Evolutionary conservation across 2,329 filamentous ascomycete species (phyloP), one percentile per base, ranked within the genome.

Genomic region (Westerdykella ornata): DNA sequence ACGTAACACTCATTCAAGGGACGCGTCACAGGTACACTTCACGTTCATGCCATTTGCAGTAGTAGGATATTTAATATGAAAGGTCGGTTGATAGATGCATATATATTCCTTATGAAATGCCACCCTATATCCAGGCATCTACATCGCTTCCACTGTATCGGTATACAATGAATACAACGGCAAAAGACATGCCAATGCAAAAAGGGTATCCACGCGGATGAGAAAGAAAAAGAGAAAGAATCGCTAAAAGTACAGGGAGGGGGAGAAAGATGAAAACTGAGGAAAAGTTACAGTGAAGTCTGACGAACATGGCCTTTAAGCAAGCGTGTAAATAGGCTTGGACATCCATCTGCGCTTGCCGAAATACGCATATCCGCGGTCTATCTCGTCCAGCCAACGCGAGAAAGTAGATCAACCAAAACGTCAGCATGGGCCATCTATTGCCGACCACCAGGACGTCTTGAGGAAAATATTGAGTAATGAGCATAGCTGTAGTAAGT

Each of bases 131-230:
- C 39, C 18, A 19, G 34, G 29, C 40, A 43, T 46, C 28, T 43
- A 40, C 13, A 29, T 15, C 44, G 44, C 37, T 39, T 37, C 16
- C 15, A 32, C 46, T 51, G 51, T 51, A 49, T 30, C 45, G 48
- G 45, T 26, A 26, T 26, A 16, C 28, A 28, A 37, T 16, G 15
- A 16, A 31, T 12, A 18, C 30, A 36, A 30, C 28, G n/a, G 8
- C 14, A 11, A 38, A 12, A 22, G 20, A 36, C 35, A 36, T 34
- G 35, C 35, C 20, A 30, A 14, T 15, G n/a, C 15, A 16, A 15
- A 35, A 15, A 15, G 20, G 22, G 22, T 26, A 26, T 26, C 22
- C 7, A 26, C 22, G 7, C 22, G 12, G 20, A 22, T 22, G 9
- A 9, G 20, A 26, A 26, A 26, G 22, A 9, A 26, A 26, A 26